Evolutionary conservation across 768 basidiomycete genomes (phyloP).

Genomic region (Lyophyllum decastes): DNA sequence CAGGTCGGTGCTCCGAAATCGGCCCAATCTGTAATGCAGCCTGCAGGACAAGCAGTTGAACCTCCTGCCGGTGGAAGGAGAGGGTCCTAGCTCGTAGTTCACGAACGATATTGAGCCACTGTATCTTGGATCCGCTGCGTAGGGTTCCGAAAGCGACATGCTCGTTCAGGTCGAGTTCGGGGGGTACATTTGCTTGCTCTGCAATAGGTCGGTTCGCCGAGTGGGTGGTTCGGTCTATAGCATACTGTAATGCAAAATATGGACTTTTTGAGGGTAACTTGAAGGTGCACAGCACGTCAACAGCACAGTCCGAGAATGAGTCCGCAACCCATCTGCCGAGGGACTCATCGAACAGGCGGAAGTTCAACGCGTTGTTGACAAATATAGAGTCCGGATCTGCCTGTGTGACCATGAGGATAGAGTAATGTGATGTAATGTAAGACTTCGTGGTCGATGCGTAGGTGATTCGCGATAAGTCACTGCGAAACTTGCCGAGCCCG

Average conservation of each 20-base stretch:
- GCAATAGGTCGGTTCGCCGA: slow-evolving; percentile 45
- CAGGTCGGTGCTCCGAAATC: neutral
- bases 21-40: neutral
- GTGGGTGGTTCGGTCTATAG: slow-evolving; percentile 35
- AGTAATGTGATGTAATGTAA: slow-evolving; percentile 33
- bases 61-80: slow-evolving; percentile 35
- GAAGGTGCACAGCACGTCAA: slow-evolving; percentile 28
- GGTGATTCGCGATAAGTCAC: slow-evolving; percentile 24
- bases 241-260: slow-evolving; percentile 28
- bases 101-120: slow-evolving; percentile 54
- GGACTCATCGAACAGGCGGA: slow-evolving; percentile 29
- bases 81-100: slow-evolving; percentile 41
- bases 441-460: slow-evolving; percentile 38
- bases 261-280: slow-evolving; percentile 23
- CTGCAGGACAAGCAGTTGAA: neutral
- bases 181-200: slow-evolving; percentile 40
- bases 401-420: slow-evolving; percentile 13
- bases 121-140: slow-evolving; percentile 43
- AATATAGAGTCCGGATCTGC: slow-evolving; percentile 18
- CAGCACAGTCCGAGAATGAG: slow-evolving; percentile 14
- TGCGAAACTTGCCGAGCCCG: neutral
- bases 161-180: slow-evolving; percentile 44
- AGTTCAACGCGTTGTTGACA: slow-evolving; percentile 29
- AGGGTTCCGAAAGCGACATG: slow-evolving; percentile 44
- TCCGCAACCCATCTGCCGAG: slow-evolving; percentile 9